Base-by-base conservation (phyloP, 257 asterid genomes). In the Fraxinus excelsior region DNA sequence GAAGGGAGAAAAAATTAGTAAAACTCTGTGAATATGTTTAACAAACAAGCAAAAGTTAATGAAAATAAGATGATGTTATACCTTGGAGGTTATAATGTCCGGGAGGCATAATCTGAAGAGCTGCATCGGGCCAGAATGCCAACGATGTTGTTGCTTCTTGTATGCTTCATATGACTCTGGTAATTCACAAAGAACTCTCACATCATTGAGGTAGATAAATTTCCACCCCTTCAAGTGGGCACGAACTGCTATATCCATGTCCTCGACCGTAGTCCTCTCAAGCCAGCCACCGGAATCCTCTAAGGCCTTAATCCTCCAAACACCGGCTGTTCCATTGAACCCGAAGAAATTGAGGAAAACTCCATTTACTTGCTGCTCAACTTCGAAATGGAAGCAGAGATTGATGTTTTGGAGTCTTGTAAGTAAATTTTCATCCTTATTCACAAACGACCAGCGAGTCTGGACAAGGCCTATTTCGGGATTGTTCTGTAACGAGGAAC, bases 121-220 rank as follows among this genome's bases (percentile, higher is more conserved):
- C 87, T 94, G 98, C 98, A 94, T 94, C 0, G 98, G 98, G 67
- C 98, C 98, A 0, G 98, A 94, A 83, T 94, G 98, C 98, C 98
- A 94, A 14, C 97, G 97, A 9, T 94, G 97, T 74, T 94, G 98
- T 77, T 94, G 98, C 78, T 94, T 94, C 81, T 91, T 92, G 85
- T 94, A 94, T 0, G 98, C 96, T 77, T 92, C 98, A 35, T 92
- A 94, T 4, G 98, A 94, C 78, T 94, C 98, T 0, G 98, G 98
- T 34, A 94, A 75, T 78, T 94, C 98, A 34, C 98, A 94, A 12
- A 91, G 91, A 5, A 85, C 98, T 73, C 84, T 87, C 37, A 90
- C 97, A 42, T 94, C 97, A 8, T 94, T 86, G 4, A 94, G 87
- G 81, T 65, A 94, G 25, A 88, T 83, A 66, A 94, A 90, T 72